Evolutionary conservation across 176 grass and related monocot species (phyloP).

Genomic region (Hsuehochloa calcarea): DNA sequence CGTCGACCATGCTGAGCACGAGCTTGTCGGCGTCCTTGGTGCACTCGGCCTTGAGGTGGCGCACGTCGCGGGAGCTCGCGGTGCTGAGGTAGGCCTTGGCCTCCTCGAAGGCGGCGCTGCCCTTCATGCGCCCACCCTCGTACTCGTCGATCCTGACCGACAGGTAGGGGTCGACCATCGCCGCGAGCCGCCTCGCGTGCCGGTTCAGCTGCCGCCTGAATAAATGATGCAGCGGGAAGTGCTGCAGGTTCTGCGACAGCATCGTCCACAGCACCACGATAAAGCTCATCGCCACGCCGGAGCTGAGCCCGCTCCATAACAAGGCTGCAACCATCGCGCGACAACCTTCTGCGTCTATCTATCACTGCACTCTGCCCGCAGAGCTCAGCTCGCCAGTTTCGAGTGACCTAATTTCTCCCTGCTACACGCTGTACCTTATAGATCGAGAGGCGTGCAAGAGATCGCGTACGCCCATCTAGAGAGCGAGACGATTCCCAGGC

Average conservation of each 20-base stretch:
- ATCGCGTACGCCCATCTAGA: background rate
- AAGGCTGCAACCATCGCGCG: background rate
- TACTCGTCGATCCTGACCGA: conserved; percentile 52
- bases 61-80: background rate
- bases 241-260: conserved; percentile 46
- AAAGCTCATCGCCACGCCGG: conserved; percentile 42
- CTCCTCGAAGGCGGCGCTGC: conserved; percentile 42
- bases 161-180: conserved; percentile 50
- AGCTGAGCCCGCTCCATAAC: conserved; percentile 31
- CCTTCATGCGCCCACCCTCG: conserved; percentile 27
- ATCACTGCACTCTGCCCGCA: background rate
- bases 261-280: conserved; percentile 45
- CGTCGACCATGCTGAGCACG: conserved; percentile 28
- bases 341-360: too few species aligned
- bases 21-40: background rate
- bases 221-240: conserved; percentile 32
- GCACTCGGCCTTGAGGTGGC: conserved; percentile 23
- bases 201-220: conserved; percentile 30
- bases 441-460: background rate
- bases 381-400: background rate
- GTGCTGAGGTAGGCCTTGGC: conserved; percentile 46
- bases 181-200: conserved; percentile 32
- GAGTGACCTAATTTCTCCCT: background rate
- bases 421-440: background rate
- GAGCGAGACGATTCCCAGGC: background rate